Percentiles rank a stretch among this genome's conserved stretches.
Conservation (phyloP, 1,284 basidiomycete species). For the Fomitopsis palustris region DNA sequence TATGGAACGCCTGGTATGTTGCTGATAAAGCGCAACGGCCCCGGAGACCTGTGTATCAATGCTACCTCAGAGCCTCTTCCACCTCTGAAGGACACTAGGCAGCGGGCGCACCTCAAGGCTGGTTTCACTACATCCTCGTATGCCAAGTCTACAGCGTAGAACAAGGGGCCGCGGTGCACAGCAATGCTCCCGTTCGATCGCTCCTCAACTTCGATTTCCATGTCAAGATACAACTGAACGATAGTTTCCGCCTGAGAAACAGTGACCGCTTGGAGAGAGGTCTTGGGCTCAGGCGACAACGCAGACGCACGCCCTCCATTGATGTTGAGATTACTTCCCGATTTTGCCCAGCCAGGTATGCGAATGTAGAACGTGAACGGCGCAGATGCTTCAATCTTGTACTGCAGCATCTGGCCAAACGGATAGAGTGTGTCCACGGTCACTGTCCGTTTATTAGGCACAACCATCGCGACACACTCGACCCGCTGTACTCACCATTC, state of each 20-base stretch:
- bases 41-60: not conserved
- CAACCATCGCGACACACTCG: not conserved
- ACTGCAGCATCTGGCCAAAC: constrained; percentile 49
- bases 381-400: constrained; percentile 44
- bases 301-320: constrained; percentile 48
- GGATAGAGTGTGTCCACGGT: constrained; percentile 53
- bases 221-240: not conserved
- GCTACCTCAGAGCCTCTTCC: not conserved
- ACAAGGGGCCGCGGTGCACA: constrained; percentile 52
- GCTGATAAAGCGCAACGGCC: constrained; percentile 34
- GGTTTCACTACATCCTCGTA: not conserved
- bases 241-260: constrained; percentile 32
- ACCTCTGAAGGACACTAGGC: not conserved
- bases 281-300: constrained; percentile 38
- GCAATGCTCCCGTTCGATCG: constrained; percentile 52
- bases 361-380: constrained; percentile 53
- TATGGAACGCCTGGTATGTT: not conserved
- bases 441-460: constrained; percentile 24
- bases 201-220: constrained; percentile 27
- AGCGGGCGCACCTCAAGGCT: not conserved
- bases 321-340: constrained; percentile 34
- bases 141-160: constrained; percentile 37
- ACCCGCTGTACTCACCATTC: not conserved
- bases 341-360: constrained; percentile 51
- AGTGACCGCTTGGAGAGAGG: constrained; percentile 45